Percentiles rank a stretch among this genome's conserved stretches.
phyloP scores from a whole-genome alignment of 768 basidiomycete genomes.

The Pulveroboletus sp. region DNA sequence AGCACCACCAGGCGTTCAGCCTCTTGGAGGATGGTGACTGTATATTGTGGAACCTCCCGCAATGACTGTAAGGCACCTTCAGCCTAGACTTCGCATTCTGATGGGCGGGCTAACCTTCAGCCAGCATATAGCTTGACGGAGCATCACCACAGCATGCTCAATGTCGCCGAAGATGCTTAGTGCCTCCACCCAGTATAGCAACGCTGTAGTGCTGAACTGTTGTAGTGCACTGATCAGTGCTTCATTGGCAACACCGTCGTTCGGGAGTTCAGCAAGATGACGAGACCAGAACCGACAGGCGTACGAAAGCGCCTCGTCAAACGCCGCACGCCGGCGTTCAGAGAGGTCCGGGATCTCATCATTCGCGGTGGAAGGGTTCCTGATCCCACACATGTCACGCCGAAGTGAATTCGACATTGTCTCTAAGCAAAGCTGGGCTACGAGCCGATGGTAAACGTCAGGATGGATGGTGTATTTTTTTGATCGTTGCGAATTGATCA shows the following conservation, averaged over 20 bases:
- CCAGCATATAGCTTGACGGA: conserved; percentile 14
- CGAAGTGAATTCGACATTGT: conserved; percentile 16
- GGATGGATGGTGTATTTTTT: conserved; percentile 13
- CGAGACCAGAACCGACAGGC: conserved; percentile 20
- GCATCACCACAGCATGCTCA: conserved; percentile 14
- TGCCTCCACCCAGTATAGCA: conserved; percentile 19
- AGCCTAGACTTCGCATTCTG: neutral
- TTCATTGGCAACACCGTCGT: conserved; percentile 5
- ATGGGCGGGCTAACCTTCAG: conserved; percentile 6
- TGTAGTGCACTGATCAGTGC: conserved; percentile 7
- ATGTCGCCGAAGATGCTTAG: conserved; percentile 18
- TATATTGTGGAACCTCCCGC: conserved; percentile 1
- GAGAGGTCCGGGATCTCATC: conserved; percentile 15
- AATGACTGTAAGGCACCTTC: neutral
- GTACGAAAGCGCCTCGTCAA: conserved; percentile 17
- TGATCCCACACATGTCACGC: conserved; percentile 21
- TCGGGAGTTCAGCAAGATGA: conserved; percentile 12
- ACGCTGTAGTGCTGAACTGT: conserved; percentile 9
- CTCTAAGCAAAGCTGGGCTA: conserved; percentile 19
- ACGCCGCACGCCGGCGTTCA: conserved; percentile 9
- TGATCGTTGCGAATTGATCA: conserved; percentile 16
- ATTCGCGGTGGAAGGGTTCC: conserved; percentile 15
- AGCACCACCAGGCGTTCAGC: conserved; percentile 18
- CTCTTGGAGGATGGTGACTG: conserved; percentile 9
- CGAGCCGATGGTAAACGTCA: conserved; percentile 13